Evolutionary conservation across 2,329 filamentous ascomycete genomes (phyloP).

Genomic region (Colletotrichum liriopes): DNA sequence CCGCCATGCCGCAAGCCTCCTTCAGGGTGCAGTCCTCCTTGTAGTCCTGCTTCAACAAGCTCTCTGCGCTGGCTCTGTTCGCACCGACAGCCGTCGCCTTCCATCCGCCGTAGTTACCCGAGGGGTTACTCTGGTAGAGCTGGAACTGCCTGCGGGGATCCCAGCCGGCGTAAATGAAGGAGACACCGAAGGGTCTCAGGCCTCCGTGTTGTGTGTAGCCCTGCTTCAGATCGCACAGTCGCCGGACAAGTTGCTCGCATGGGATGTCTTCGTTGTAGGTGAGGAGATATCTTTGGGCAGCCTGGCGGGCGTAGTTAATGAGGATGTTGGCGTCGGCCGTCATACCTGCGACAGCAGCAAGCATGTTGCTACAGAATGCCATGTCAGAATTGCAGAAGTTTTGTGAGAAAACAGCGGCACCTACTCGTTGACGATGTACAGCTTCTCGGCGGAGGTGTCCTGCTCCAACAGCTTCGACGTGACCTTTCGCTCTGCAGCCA

Average conservation of each 20-base stretch:
- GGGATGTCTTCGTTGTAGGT: conserved; percentile 99
- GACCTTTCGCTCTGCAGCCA: conserved; percentile 98
- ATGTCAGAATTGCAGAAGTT: background rate
- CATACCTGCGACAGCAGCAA: conserved; percentile 99
- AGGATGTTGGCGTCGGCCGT: conserved; percentile 99
- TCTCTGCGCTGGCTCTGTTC: conserved; percentile 98
- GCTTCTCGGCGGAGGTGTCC: conserved; percentile 99
- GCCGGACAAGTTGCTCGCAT: conserved; percentile 97
- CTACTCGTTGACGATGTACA: conserved; percentile 98
- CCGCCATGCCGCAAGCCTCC: conserved; percentile 96
- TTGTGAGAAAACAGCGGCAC: conserved; percentile 50
- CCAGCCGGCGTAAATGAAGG: conserved; percentile 99
- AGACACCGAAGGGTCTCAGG: conserved; percentile 97
- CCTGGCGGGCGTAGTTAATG: conserved; percentile 99
- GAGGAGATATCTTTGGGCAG: conserved; percentile 95
- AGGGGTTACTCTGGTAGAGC: conserved; percentile 98
- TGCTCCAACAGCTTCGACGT: conserved; percentile 99
- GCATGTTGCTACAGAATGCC: conserved; percentile 90
- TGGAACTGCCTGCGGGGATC: conserved; percentile 97
- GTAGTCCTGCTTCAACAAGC: conserved; percentile 98
- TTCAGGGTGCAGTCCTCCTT: conserved; percentile 97
- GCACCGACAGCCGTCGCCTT: conserved; percentile 98
- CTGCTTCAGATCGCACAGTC: conserved; percentile 98
- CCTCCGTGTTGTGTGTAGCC: conserved; percentile 99
- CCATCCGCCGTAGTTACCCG: conserved; percentile 99